Base-by-base conservation (phyloP, 495 filamentous ascomycete species). In the Aspergillus funiculosus region DNA sequence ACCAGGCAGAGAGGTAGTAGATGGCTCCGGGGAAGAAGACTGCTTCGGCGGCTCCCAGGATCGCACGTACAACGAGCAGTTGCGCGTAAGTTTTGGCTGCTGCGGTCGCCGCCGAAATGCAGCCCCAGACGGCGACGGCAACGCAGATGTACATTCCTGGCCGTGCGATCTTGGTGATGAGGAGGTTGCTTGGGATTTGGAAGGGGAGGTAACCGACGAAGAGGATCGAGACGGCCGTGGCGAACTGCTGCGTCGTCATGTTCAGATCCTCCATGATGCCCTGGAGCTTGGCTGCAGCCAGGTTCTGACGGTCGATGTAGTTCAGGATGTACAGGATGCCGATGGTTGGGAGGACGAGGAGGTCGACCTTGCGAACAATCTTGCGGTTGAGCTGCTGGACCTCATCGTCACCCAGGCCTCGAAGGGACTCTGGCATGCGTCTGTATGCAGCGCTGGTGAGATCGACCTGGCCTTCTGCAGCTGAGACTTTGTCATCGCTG, bases 101-200 rank as follows among this genome's bases (percentile, higher is more conserved):
- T 6, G 60, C 50, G 11, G 75, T 75, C 6, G 60, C 63, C 6
- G 66, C 68, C 1, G 73, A 69, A 18, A 76, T 67, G 6, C 65
- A 44, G 0, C 70, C 72, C 76, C 74, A 79, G 37, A 75, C 53
- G 0, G 66, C 61, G 50, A 76, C 70, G 21, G 64, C 69, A 25
- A 56, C 51, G 43, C 53, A 56, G 21, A 66, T 64, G 40, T 60
- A 62, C 46, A 59, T 53, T 13, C 53, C 67, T 2, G 62, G 60
- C 1, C 60, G 53, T 8, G 56, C 42, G n/a, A 65, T 38, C 21
- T 53, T 53, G 40, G 78, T 81, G 6, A 81, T 60, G 36, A 80
- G 69, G 5, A 82, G 57, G 48, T 82, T 82, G 7, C 73, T 78
- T 1, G 79, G 80, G 13, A 83, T 62, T 53, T 79, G 75, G 62